Percentiles rank a stretch among this genome's conserved stretches.
Evolutionary conservation across 116 monocot genomes (phyloP).

Genomic region (Cymodocea nodosa): DNA sequence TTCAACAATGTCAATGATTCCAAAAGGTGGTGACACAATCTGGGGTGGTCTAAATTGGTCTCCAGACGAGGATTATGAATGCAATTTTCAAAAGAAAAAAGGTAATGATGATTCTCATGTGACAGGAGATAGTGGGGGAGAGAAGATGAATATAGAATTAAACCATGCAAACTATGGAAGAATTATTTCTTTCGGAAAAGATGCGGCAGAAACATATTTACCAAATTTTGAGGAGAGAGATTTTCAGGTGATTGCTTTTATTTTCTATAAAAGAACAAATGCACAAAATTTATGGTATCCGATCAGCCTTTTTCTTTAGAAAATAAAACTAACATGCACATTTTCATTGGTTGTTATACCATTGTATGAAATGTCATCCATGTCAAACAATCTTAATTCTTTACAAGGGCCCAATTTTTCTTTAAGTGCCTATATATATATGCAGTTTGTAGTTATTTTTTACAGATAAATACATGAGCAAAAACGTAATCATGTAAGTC

Average conservation of each 20-base stretch:
- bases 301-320: too few species aligned
- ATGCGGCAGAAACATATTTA: constrained; percentile 49
- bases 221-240: constrained; percentile 56
- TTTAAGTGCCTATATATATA: too few species aligned
- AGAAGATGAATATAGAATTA: constrained; percentile 12
- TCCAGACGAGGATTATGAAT: constrained; percentile 73
- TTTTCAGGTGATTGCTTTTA: constrained; percentile 39
- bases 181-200: constrained; percentile 86
- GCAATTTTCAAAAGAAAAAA: constrained; percentile 42
- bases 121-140: constrained; percentile 15
- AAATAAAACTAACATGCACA: too few species aligned
- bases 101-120: constrained; percentile 38
- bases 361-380: too few species aligned
- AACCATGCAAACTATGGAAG: constrained; percentile 59
- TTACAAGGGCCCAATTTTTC: too few species aligned
- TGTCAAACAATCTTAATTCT: too few species aligned
- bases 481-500: too few species aligned
- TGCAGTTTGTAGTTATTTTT: too few species aligned
- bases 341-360: too few species aligned
- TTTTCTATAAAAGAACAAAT: too few species aligned
- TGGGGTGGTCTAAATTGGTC: constrained; percentile 98
- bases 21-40: constrained; percentile 95
- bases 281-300: too few species aligned
- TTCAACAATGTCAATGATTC: constrained; percentile 97
- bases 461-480: too few species aligned